Evolutionary conservation across 441 rosid genomes (phyloP), one percentile per base, ranked within the genome.

Genomic region (Eutrema salsugineum): DNA sequence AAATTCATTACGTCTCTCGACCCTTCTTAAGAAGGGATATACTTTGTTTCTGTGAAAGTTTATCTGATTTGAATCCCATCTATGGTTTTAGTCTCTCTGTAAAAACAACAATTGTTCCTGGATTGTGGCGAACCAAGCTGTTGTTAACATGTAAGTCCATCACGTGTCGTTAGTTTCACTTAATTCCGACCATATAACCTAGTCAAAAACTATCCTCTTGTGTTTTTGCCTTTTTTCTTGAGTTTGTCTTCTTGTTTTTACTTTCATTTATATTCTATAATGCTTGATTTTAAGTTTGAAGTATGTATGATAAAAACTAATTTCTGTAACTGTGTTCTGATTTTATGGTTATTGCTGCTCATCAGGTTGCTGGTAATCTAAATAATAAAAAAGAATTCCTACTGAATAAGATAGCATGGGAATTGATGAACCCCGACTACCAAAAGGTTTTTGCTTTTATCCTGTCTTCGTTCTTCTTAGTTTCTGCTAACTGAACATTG

Each of bases 331-430:
- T 9, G 24, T 54, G n/a, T 58, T 5, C 57, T 63, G 33, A 76
- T 24, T 35, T 38, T 44, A 36, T 66, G 47, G 33, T 60, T 51
- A 58, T 50, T 59, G 32, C 5, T 67, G 53, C 22, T 59, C 47
- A 44, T 59, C 76, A 77, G 77, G 73, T 72, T 53, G 73, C 32
- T 53, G 43, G 66, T 54, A 32, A 22, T 67, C 20, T 77, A 30
- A 66, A 33, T 54, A 53, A 22, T 32, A 54, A 32, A 15, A 47
- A 66, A 5, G 70, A 77, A 20, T 36, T 48, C 10, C 43, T 46
- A 15, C 33, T 72, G 61, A 72, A 54, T 47, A 77, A 72, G 65
- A 60, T 47, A 22, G 65, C 72, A 11, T 77, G 80, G 77, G 80
- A 77, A 20, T 0, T 61, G 76, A 71, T 72, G 77, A 72, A 77